Percentiles rank a stretch among this genome's conserved stretches.
Conservation (phyloP, 2,329 filamentous ascomycete genomes). For the Exophiala spinifera region DNA sequence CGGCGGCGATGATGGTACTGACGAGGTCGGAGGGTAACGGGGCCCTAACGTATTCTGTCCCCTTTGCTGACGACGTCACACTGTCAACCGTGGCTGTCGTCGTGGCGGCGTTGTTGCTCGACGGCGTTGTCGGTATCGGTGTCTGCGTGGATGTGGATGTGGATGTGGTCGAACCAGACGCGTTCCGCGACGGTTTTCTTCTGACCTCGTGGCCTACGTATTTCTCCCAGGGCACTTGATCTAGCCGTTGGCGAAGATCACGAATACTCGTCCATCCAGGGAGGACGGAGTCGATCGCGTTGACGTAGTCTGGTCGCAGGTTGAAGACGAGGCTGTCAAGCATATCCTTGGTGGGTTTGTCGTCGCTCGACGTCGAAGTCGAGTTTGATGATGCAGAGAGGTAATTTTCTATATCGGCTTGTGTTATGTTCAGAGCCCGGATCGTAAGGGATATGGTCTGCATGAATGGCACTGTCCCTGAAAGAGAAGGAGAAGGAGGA, state of each 20-base stretch:
- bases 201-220: slow-evolving; percentile 26
- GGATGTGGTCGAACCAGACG: not conserved
- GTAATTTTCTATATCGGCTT: slow-evolving; percentile 13
- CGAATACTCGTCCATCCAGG: slow-evolving; percentile 25
- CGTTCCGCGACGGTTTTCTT: not conserved
- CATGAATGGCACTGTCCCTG: not conserved
- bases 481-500: no score
- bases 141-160: no score
- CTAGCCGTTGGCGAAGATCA: slow-evolving; percentile 24
- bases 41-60: no score
- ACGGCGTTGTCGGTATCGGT: not conserved
- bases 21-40: slow-evolving; percentile 21
- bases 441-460: slow-evolving; percentile 12
- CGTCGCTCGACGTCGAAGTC: no score
- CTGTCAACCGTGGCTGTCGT: not conserved
- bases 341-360: not conserved
- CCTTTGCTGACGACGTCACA: not conserved
- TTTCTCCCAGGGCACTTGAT: slow-evolving; percentile 25
- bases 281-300: slow-evolving; percentile 15
- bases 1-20: slow-evolving; percentile 19
- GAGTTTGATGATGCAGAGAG: not conserved
- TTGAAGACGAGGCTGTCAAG: slow-evolving; percentile 2
- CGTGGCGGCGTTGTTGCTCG: not conserved
- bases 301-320: slow-evolving; percentile 21
- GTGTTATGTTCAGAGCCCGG: slow-evolving; percentile 7